phyloP scores from a whole-genome alignment of 73 alveolate genomes.

The Loxodes magnus region DNA sequence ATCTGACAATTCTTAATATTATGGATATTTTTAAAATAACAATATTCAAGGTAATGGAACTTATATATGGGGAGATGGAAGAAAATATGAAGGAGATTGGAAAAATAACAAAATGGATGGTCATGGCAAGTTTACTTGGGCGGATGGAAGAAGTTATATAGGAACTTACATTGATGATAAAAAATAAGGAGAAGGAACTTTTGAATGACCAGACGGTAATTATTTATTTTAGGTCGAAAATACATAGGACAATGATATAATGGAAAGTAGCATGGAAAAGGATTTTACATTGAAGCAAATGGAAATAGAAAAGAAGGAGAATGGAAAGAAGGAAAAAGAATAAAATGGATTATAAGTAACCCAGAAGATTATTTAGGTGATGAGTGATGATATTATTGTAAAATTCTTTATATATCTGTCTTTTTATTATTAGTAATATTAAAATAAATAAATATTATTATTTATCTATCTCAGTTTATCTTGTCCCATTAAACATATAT shows the following conservation, averaged over 20 bases:
- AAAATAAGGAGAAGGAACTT: constrained; percentile 36
- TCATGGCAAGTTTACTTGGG: constrained; percentile 25
- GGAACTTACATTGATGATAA: constrained; percentile 24
- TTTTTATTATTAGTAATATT: too few relatives aligned
- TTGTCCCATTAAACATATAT: too few relatives aligned
- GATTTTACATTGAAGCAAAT: constrained; percentile 17
- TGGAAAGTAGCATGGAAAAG: constrained; percentile 59
- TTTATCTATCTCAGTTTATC: too few relatives aligned
- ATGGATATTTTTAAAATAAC: constrained; percentile 28
- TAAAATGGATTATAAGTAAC: constrained; percentile 11
- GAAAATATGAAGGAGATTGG: constrained; percentile 55
- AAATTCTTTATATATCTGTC: too few relatives aligned
- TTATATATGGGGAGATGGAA: constrained; percentile 57
- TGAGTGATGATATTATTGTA: too few relatives aligned
- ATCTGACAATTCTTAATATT: constrained; percentile 44
- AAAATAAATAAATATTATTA: too few relatives aligned
- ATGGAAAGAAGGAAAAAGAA: constrained; percentile 25
- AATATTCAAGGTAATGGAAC: constrained; percentile 48
- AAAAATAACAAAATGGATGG: constrained; percentile 41
- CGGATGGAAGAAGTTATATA: constrained; percentile 28
- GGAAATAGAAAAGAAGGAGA: constrained; percentile 26
- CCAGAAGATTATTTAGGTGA: too few relatives aligned
- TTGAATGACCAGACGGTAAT: constrained; percentile 56
- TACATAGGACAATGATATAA: constrained; percentile 59
- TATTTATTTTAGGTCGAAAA: too few relatives aligned